Evolutionary conservation across 2,329 filamentous ascomycete species (phyloP).

Genomic region (Sarocladium oryzae): DNA sequence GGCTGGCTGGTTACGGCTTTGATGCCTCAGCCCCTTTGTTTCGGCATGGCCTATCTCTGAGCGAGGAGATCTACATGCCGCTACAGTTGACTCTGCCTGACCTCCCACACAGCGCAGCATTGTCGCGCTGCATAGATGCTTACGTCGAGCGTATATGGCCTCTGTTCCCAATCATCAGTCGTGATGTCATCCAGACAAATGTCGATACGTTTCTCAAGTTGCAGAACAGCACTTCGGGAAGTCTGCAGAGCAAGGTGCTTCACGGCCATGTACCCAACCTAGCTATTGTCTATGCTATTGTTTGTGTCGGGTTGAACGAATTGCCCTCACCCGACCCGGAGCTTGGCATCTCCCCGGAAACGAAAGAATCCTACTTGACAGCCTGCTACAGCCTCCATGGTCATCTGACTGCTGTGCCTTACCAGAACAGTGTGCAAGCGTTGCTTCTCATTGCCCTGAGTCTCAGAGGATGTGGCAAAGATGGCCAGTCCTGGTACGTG

Average conservation of each 20-base stretch:
- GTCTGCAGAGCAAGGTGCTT: not conserved
- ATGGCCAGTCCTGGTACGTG: constrained; percentile 3
- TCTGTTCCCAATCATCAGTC: not conserved
- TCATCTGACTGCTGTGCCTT: not conserved
- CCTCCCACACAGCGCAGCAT: not conserved
- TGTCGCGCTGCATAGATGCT: not conserved
- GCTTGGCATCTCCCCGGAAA: not conserved
- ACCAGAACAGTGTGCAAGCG: constrained; percentile 1
- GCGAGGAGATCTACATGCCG: not conserved
- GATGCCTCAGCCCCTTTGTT: not conserved
- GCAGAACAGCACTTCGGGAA: not conserved
- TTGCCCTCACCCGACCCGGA: not conserved
- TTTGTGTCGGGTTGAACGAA: not conserved
- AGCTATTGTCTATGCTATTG: not conserved
- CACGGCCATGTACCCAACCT: not conserved
- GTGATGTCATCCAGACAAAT: not conserved
- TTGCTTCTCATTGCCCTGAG: constrained; percentile 4
- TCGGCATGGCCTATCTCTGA: not conserved
- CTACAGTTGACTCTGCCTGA: not conserved
- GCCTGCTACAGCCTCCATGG: not conserved
- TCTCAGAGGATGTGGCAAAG: constrained; percentile 1
- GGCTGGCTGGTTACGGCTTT: not conserved
- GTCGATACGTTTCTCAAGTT: not conserved
- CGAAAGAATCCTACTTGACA: not conserved
- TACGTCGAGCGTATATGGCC: constrained; percentile 1